Evolutionary conservation across 2,329 filamentous ascomycete species (phyloP).

Genomic region (Magnaporthiopsis incrustans): DNA sequence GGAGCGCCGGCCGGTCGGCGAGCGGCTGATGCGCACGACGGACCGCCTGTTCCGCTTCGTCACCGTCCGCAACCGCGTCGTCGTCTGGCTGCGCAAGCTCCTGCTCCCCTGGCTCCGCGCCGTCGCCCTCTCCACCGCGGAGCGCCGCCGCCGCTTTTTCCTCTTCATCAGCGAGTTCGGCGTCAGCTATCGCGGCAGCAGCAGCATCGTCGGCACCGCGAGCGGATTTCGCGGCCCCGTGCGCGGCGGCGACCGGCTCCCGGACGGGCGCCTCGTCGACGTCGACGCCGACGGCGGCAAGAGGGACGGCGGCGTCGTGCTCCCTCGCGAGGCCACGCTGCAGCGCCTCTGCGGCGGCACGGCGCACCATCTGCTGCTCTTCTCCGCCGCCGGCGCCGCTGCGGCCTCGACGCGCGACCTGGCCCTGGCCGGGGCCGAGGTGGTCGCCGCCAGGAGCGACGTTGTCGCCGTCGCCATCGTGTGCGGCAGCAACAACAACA

Average conservation of each 20-base stretch:
- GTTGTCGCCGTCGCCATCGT: conserved; percentile 5
- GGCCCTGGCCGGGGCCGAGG: conserved; percentile 11
- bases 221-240: conserved; percentile 24
- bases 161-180: conserved; percentile 31
- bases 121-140: conserved; percentile 18
- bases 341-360: conserved; percentile 19
- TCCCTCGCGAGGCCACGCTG: conserved; percentile 12
- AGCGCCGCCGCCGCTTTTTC: conserved; percentile 19
- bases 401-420: conserved; percentile 14
- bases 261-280: conserved; percentile 25
- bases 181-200: conserved; percentile 34
- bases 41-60: conserved; percentile 32
- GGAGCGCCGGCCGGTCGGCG: conserved; percentile 29
- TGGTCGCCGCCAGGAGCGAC: conserved; percentile 13
- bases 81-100: conserved; percentile 29
- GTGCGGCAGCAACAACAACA: neutral
- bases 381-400: conserved; percentile 16
- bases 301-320: neutral
- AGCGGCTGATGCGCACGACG: conserved; percentile 16
- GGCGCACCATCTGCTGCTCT: conserved; percentile 24
- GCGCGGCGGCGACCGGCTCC: conserved; percentile 38
- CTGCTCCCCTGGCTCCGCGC: conserved; percentile 30
- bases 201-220: conserved; percentile 26
- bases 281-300: neutral
- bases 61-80: conserved; percentile 23